Conservation (phyloP, 1,139 yeast genomes). For the Yamadazyma oceani region DNA sequence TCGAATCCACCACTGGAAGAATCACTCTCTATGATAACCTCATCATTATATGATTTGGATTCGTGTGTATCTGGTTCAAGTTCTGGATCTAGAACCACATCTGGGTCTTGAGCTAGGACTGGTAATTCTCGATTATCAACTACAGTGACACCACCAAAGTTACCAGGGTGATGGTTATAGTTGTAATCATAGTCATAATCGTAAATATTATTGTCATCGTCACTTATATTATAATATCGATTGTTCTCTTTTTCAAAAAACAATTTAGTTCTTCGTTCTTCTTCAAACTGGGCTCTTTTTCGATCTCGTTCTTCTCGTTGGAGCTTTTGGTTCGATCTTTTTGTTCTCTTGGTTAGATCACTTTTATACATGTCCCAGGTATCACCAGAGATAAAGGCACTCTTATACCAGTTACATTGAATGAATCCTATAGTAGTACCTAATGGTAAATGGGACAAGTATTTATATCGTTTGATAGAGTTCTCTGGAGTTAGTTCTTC, state of each 20-base stretch:
- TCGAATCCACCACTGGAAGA: slow-evolving; percentile 8
- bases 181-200: slow-evolving; percentile 2
- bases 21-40: slow-evolving; percentile 6
- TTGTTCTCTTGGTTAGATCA: slow-evolving; percentile 63
- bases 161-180: slow-evolving; percentile 11
- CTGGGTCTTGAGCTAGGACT: slow-evolving; percentile 13
- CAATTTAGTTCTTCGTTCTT: slow-evolving; percentile 57
- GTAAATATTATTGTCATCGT: slow-evolving; percentile 17
- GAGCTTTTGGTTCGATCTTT: slow-evolving; percentile 51
- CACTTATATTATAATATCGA: slow-evolving; percentile 19
- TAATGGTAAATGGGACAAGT: slow-evolving; percentile 75
- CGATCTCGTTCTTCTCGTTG: slow-evolving; percentile 67
- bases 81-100: too few species aligned
- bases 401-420: slow-evolving; percentile 77
- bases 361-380: slow-evolving; percentile 56
- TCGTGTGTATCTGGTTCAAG: too few species aligned
- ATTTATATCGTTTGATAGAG: slow-evolving; percentile 64
- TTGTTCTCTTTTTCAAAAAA: slow-evolving; percentile 61
- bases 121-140: slow-evolving; percentile 32
- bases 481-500: slow-evolving; percentile 57
- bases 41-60: slow-evolving; percentile 7
- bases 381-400: slow-evolving; percentile 43
- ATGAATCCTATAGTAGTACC: slow-evolving; percentile 84
- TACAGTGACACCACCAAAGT: slow-evolving; percentile 33
- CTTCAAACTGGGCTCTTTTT: slow-evolving; percentile 57